phyloP scores from a whole-genome alignment of 1,139 yeast genomes.

The Hyphopichia wangnamkhiaoensis region DNA sequence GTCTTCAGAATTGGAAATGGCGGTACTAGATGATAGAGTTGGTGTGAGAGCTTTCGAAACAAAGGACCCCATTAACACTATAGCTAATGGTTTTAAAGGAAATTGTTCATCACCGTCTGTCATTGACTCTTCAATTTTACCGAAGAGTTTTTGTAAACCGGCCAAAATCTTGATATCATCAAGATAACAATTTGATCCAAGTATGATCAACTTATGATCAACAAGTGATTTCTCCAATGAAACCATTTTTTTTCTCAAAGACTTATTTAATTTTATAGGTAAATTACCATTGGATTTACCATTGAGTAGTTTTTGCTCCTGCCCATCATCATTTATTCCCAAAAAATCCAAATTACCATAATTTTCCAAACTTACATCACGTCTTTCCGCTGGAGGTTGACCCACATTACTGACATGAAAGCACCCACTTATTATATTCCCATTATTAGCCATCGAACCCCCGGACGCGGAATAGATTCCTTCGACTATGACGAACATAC shows the following conservation, averaged over 20 bases:
- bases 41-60: constrained; percentile 60
- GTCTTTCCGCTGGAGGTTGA: constrained; percentile 85
- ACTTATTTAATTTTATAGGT: constrained; percentile 56
- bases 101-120: constrained; percentile 29
- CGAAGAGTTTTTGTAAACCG: constrained; percentile 61
- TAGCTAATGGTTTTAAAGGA: constrained; percentile 51
- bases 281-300: constrained; percentile 23
- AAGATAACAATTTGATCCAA: constrained; percentile 74
- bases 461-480: constrained; percentile 79
- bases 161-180: constrained; percentile 61
- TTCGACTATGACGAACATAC: constrained; percentile 79
- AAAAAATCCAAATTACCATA: constrained; percentile 80
- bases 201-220: constrained; percentile 60
- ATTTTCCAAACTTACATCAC: constrained; percentile 65
- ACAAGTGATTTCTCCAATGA: constrained; percentile 56
- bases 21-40: constrained; percentile 41
- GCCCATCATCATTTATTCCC: constrained; percentile 46
- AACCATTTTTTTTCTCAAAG: constrained; percentile 55
- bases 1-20: constrained; percentile 45
- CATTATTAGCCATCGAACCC: constrained; percentile 30
- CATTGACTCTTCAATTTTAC: constrained; percentile 43
- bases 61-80: constrained; percentile 59
- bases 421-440: constrained; percentile 42
- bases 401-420: constrained; percentile 78
- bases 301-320: constrained; percentile 32